Base-by-base conservation (phyloP, 1,139 yeast species). In the Meyerozyma smithsonii region DNA sequence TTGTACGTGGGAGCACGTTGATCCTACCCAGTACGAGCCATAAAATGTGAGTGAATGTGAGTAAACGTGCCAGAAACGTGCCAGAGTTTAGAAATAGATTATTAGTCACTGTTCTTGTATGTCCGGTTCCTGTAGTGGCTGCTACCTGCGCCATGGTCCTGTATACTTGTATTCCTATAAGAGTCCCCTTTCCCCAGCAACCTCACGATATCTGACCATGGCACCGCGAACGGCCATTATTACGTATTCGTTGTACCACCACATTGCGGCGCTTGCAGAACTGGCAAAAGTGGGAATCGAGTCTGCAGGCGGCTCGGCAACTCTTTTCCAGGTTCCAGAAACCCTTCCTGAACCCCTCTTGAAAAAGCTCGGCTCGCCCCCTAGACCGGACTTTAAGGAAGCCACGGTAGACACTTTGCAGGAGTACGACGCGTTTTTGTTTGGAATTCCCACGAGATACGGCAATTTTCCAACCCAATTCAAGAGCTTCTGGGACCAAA, bases 401-500 rank as follows among this genome's bases (percentile, higher is more conserved):
- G 69, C 66, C 32, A 51, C 61, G 28, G 43, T 51, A 36, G 63
- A 61, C 19, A 61, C 67, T 26, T 60, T 66, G 50, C 51, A 51
- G 20, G 45, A 52, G 38, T 64, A 62, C 54, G 69, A 66, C 48
- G 69, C 67, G 12, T 65, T 62, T 49, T 46, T 66, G 44, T 62
- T 66, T 42, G 72, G 72, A 42, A 50, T 64, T 35, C 70, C 72
- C 36, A 64, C 72, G 46, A 56, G 72, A 51, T 66, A 49, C 49
- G 69, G 70, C 46, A 62, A 55, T 49, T 56, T 53, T 55, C 71
- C 72, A 32, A 59, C 67, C 35, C 72, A 66, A 53, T 63, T 59
- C 58, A 64, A 63, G 56, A 45, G 62, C 30, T 65, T 64, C 58
- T 62, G 66, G 66, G 71, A 65, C 48, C 43, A 59, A 36, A 65